phyloP scores from a whole-genome alignment of 1,139 yeast genomes.

The Debaryomycetaceae sp. region DNA sequence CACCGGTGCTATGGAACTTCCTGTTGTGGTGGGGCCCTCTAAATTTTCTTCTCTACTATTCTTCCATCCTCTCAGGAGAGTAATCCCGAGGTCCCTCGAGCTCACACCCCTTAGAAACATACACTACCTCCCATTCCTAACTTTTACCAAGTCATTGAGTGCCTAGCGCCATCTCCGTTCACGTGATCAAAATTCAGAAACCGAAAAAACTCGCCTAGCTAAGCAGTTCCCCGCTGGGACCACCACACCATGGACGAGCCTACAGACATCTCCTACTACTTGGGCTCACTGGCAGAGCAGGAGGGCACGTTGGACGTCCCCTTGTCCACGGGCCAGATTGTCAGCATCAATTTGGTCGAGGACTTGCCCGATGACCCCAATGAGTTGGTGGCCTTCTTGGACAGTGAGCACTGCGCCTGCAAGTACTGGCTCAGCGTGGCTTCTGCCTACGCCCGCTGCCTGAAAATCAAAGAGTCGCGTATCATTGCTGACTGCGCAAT shows the following conservation, averaged over 20 bases:
- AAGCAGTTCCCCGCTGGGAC: not conserved
- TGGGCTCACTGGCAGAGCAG: slow-evolving; percentile 24
- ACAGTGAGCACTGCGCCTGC: slow-evolving; percentile 65
- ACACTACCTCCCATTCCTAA: too few relatives aligned
- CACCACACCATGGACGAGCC: slow-evolving; percentile 18
- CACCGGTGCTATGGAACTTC: too few relatives aligned
- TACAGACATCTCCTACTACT: slow-evolving; percentile 28
- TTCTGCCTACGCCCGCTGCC: slow-evolving; percentile 61
- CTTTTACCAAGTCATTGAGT: too few relatives aligned
- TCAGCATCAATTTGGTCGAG: slow-evolving; percentile 50
- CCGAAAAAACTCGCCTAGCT: too few relatives aligned
- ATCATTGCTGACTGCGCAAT: slow-evolving; percentile 57
- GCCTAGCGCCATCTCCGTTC: too few relatives aligned
- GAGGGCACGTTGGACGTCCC: slow-evolving; percentile 49
- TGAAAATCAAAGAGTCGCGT: slow-evolving; percentile 50
- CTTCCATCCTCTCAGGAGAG: too few relatives aligned
- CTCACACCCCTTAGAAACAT: too few relatives aligned
- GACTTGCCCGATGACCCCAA: slow-evolving; percentile 86
- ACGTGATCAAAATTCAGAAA: too few relatives aligned
- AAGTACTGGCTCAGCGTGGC: slow-evolving; percentile 83
- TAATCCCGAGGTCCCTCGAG: too few relatives aligned
- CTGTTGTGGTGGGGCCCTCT: too few relatives aligned
- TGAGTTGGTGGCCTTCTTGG: slow-evolving; percentile 67
- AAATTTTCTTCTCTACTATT: too few relatives aligned
- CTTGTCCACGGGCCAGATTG: slow-evolving; percentile 59